Evolutionary conservation across 1,284 basidiomycete species (phyloP), one percentile per base, ranked within the genome.

Genomic region (Inonotus obliquus): DNA sequence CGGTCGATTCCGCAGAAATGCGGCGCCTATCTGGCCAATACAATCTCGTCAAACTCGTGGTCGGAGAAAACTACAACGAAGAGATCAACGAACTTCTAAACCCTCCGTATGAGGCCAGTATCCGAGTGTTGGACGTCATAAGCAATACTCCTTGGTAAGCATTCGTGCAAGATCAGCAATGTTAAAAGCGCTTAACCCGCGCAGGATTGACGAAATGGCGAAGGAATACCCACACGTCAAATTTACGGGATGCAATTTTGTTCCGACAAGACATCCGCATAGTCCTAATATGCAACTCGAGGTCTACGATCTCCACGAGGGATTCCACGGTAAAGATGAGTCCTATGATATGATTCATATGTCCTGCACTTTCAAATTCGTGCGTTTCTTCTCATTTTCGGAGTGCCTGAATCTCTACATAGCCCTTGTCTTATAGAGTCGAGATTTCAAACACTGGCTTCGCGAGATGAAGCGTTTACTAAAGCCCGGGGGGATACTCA

Each of bases 121-220:
- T 60, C 35, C 62, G 59, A 19, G 62, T 60, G 9, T 54, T 63
- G 14, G 59, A 63, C 44, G 54, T 63, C 27, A 47, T 63, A 14
- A 51, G 62, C 44, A 63, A 63, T 57, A 44, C 62, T 19, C 62
- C 62, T 17, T 63, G 62, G 62, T 63, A 35, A 39, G 62, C 54
- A 10, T 17, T 7, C 23, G 41, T 44, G 14, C 13, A 21, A 14
- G 1, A 35, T 56, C 25, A 10, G 39, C 17, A 2, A 14, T 1
- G 10, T 55, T 35, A 7, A 29, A 25, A 27, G 51, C 35, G 49
- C 38, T 35, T 21, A 35, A 48, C 53, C 37, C 41, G 37, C 32
- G 21, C 54, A 63, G 62, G 62, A 61, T 63, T 52, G 62, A 63
- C 47, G 62, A 63, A 32, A 63, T 63, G 62, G 62, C 59, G 2